phyloP scores from a whole-genome alignment of 257 asterid species.

The Solanum ossicruentum region DNA sequence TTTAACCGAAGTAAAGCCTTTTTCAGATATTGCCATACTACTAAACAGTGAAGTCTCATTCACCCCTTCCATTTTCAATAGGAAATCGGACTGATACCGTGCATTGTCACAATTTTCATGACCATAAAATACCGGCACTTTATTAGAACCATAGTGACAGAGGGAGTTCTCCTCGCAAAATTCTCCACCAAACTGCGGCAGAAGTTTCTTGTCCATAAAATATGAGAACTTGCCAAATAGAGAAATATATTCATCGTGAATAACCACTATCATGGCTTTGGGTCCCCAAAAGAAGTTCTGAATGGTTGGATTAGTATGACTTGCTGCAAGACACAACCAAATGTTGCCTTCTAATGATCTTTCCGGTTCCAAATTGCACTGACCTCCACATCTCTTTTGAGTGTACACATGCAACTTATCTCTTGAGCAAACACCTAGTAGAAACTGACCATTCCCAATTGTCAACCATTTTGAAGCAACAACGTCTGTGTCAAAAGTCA shows the following conservation, averaged over 20 bases:
- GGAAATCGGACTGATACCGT: constrained; percentile 12
- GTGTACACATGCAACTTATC: constrained; percentile 60
- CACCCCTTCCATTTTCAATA: constrained; percentile 15
- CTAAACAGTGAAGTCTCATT: constrained; percentile 14
- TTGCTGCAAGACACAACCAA: constrained; percentile 71
- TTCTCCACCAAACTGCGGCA: constrained; percentile 2
- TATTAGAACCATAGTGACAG: constrained; percentile 16
- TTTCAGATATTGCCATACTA: constrained; percentile 16
- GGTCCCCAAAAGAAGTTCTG: constrained; percentile 89
- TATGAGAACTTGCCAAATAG: constrained; percentile 49
- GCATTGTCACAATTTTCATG: constrained; percentile 10
- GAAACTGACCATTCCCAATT: constrained; percentile 63
- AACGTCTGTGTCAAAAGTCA: constrained; percentile 52
- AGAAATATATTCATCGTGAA: constrained; percentile 56
- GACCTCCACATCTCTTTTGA: constrained; percentile 51
- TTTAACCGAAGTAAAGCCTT: constrained; percentile 14
- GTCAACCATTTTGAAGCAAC: constrained; percentile 61
- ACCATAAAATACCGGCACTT: constrained; percentile 11
- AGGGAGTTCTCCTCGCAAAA: background rate
- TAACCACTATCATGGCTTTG: constrained; percentile 47
- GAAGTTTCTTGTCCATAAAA: constrained; percentile 15
- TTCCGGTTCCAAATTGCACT: constrained; percentile 38
- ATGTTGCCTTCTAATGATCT: constrained; percentile 36
- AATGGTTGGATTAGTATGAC: constrained; percentile 34
- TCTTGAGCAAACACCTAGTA: constrained; percentile 69